phyloP scores from a whole-genome alignment of 179 eudicot species.

The Heliamphora pulchella region DNA sequence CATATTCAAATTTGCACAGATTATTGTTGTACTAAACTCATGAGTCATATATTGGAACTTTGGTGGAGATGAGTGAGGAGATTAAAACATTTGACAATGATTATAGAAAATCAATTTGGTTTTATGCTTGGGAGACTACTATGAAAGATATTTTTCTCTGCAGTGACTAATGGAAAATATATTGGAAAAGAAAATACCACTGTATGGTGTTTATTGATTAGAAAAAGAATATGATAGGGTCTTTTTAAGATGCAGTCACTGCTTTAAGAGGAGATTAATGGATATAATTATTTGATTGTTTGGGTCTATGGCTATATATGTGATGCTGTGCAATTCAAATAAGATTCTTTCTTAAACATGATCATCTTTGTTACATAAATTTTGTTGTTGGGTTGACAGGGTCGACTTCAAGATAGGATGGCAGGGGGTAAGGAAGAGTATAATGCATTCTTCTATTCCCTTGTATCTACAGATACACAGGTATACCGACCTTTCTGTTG shows the following conservation, averaged over 20 bases:
- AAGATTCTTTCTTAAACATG: not conserved
- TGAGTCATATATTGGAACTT: too few species aligned
- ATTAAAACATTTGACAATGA: not conserved
- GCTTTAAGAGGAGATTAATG: not conserved
- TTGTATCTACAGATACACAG: conserved; percentile 98
- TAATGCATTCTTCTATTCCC: conserved; percentile 95
- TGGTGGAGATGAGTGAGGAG: not conserved
- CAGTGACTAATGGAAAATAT: not conserved
- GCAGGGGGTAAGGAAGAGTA: conserved; percentile 98
- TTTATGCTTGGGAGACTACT: not conserved
- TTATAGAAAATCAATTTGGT: not conserved
- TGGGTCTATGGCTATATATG: not conserved
- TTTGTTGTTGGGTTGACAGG: conserved; percentile 36
- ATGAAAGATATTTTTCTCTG: not conserved
- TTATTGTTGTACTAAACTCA: too few species aligned
- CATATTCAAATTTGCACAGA: too few species aligned
- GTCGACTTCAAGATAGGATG: conserved; percentile 83
- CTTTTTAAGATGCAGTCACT: not conserved
- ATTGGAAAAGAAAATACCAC: not conserved
- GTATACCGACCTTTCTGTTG: conserved; percentile 24
- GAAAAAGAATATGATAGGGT: not conserved
- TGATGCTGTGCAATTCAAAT: not conserved
- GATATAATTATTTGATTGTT: not conserved
- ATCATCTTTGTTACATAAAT: not conserved
- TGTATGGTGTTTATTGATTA: not conserved